phyloP scores from a whole-genome alignment of 1,139 yeast genomes.

The Nakaseomyces delphensis region DNA sequence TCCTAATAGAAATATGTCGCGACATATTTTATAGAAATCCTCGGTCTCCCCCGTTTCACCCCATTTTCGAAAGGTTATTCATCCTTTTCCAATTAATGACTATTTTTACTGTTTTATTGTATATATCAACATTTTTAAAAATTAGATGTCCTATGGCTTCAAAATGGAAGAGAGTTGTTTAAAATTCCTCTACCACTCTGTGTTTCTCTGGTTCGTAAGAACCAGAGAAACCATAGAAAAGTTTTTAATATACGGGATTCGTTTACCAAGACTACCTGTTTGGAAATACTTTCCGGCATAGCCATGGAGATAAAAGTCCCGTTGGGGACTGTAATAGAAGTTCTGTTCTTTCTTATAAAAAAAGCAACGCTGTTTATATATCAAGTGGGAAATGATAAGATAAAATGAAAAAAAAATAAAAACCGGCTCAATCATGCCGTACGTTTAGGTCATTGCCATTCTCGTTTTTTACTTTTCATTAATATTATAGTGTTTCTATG shows the following conservation, averaged over 20 bases:
- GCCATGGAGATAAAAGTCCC: slow-evolving; percentile 31
- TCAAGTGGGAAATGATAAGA: background rate
- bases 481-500: background rate
- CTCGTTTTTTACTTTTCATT: too few species aligned
- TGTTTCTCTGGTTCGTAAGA: slow-evolving; percentile 8
- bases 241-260: slow-evolving; percentile 29
- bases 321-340: too few species aligned
- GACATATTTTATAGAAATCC: too few species aligned
- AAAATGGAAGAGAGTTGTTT: slow-evolving; percentile 26
- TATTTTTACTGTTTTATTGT: background rate
- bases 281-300: slow-evolving; percentile 18
- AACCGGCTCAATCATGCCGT: background rate
- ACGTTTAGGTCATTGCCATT: background rate
- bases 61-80: too few species aligned
- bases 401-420: background rate
- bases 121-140: too few species aligned
- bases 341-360: slow-evolving; percentile 2
- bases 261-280: slow-evolving; percentile 31
- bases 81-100: too few species aligned
- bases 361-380: too few species aligned
- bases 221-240: slow-evolving; percentile 8
- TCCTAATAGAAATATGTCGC: too few species aligned
- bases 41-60: too few species aligned
- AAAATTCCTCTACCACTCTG: slow-evolving; percentile 23
- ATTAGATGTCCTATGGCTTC: slow-evolving; percentile 28